Base-by-base conservation (phyloP, 192 early-diverging fungal genomes). In the Entomortierella lignicola region DNA sequence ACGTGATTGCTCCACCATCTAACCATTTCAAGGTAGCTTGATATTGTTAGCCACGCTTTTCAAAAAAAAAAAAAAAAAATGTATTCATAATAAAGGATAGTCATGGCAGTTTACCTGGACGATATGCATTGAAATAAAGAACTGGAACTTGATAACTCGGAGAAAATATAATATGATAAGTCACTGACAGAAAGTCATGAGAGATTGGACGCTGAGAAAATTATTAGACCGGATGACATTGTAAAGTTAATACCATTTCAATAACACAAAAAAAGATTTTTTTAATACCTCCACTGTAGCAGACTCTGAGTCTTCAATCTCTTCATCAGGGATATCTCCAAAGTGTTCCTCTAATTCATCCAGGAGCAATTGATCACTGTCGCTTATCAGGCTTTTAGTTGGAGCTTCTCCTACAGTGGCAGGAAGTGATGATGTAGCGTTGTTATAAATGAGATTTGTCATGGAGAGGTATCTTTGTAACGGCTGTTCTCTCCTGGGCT, bases 121-220 rank as follows among this genome's bases (percentile, higher is more conserved):
- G 71, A 63, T 67, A 89, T 8, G 87, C 83, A 44, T 85, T 85
- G 31, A 91, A 89, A 63, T 88, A 90, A 8, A 91, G 83, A 0
- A 89, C 87, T 0, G 90, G 90, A 17, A 88, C 85, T 30, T 81
- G 81, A 66, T 88, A 91, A 29, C 83, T 83, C n/a, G 83, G 31
- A 12, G 87, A 89, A 63, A 87, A 91, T 8, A 90, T 71, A 5
- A 91, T 83, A 73, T 91, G 90, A 55, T 89, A 85, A 52, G 85
- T 83, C 0, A 86, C 61, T 21, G 69, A 69, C 15, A 86, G 21
- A 37, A 59, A 77, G 17, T 75, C 69, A 23, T 41, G 27, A 8
- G 51, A 50, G 32, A 27, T 37, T 20, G 51, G n/a, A 18, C 41
- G 26, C 10, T 37, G 31, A 17, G 52, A 23, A 6, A n/a, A 8